These are phyloP conservation scores for Stachybotrys chartarum DNA, from an alignment of 2,329 filamentous ascomycete genomes.

Conservation along the genomic window DNA sequence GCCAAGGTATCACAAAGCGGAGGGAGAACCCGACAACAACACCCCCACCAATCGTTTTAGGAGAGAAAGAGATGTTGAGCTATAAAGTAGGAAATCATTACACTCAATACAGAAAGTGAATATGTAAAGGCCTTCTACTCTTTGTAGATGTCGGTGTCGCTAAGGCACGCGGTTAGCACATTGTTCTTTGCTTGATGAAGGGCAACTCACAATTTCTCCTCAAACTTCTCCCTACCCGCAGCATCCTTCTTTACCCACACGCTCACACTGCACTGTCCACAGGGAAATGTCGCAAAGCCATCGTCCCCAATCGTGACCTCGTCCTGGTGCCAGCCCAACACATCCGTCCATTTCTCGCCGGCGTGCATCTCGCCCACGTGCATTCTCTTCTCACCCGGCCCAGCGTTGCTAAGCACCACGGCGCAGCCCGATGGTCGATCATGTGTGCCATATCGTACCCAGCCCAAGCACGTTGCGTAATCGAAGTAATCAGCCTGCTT, in stretches of 20 bases:
- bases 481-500: conserved; percentile 58
- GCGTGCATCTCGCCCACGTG: conserved; percentile 51
- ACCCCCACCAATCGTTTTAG: no score
- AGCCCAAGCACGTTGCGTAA: conserved; percentile 54
- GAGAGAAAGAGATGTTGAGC: no score
- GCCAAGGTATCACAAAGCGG: no score
- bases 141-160: neutral
- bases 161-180: neutral
- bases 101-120: no score
- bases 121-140: neutral
- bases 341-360: conserved; percentile 58
- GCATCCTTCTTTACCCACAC: conserved; percentile 54
- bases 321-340: conserved; percentile 47
- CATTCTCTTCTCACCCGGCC: conserved; percentile 50
- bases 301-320: conserved; percentile 53
- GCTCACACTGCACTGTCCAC: conserved; percentile 44
- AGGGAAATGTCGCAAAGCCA: conserved; percentile 54
- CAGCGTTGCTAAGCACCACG: conserved; percentile 49
- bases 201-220: conserved; percentile 29
- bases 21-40: no score
- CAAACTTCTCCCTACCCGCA: conserved; percentile 37
- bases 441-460: conserved; percentile 42
- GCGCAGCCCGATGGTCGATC: conserved; percentile 43
- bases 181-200: neutral
- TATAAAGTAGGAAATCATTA: no score